A percentile compares a stretch with the other conserved stretches of the same genome.
Evolutionary conservation across 768 basidiomycete genomes (phyloP).

Genomic region (Amanita rubescens): DNA sequence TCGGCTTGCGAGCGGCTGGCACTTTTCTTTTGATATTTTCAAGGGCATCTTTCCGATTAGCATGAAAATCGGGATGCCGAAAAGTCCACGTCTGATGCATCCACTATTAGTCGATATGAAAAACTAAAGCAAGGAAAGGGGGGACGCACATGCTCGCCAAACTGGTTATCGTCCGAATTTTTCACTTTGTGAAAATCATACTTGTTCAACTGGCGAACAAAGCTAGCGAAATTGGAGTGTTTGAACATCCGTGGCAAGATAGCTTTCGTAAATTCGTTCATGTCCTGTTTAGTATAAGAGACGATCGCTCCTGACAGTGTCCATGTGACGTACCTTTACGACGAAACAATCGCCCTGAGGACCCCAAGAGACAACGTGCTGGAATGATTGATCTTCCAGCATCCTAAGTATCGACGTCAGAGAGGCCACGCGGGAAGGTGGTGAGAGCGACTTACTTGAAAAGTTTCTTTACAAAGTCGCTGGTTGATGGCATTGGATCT

Average conservation of each 20-base stretch:
- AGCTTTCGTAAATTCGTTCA: slow-evolving; percentile 92
- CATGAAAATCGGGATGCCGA: slow-evolving; percentile 53
- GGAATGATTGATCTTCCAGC: slow-evolving; percentile 74
- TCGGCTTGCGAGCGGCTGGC: slow-evolving; percentile 39
- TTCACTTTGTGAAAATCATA: slow-evolving; percentile 98
- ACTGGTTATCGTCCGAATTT: slow-evolving; percentile 76
- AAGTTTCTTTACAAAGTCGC: slow-evolving; percentile 91
- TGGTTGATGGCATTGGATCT: slow-evolving; percentile 79
- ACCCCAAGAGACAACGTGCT: slow-evolving; percentile 76
- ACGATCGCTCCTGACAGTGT: not conserved
- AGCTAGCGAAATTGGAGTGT: slow-evolving; percentile 89
- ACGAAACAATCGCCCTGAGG: slow-evolving; percentile 83
- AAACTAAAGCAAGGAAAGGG: not conserved
- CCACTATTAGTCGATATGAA: not conserved
- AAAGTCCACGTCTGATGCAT: slow-evolving; percentile 44
- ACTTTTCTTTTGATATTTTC: slow-evolving; percentile 58
- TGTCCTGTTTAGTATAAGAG: slow-evolving; percentile 37
- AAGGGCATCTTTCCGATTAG: slow-evolving; percentile 43
- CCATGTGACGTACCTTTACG: slow-evolving; percentile 48
- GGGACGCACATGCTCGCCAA: slow-evolving; percentile 47
- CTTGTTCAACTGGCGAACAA: slow-evolving; percentile 91
- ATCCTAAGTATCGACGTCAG: slow-evolving; percentile 43
- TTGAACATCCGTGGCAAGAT: slow-evolving; percentile 92
- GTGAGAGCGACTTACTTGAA: slow-evolving; percentile 59
- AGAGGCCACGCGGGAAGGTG: not conserved